Percentiles rank a stretch among this genome's conserved stretches.
Conservation (phyloP, 768 basidiomycete species). For the Russula virescens region DNA sequence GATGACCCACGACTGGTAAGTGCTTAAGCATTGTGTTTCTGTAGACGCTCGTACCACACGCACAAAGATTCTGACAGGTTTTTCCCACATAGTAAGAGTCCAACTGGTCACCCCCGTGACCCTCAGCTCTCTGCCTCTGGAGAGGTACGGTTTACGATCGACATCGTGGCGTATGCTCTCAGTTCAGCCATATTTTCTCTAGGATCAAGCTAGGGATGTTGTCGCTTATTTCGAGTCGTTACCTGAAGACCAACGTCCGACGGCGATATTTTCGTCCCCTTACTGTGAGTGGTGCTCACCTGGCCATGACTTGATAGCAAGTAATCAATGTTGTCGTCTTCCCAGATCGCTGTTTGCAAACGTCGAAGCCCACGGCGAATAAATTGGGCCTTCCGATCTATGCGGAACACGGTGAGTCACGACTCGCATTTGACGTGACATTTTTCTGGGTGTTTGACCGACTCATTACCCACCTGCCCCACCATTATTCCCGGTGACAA, state of each 20-base stretch:
- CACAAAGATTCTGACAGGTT: background rate
- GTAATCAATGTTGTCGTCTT: background rate
- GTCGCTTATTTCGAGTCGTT: conserved; percentile 58
- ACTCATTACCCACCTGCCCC: background rate
- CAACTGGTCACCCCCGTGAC: conserved; percentile 65
- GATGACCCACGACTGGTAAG: conserved; percentile 60
- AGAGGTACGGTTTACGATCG: conserved; percentile 38
- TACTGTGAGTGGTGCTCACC: conserved; percentile 49
- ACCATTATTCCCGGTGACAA: background rate
- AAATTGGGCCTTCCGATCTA: conserved; percentile 64
- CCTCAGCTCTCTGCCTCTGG: conserved; percentile 69
- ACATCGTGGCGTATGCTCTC: background rate
- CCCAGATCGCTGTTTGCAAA: conserved; percentile 81
- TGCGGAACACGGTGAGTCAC: conserved; percentile 64
- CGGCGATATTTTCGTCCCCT: conserved; percentile 78
- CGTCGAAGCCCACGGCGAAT: conserved; percentile 55
- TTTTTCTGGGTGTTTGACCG: background rate
- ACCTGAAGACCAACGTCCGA: conserved; percentile 62
- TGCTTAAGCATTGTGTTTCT: background rate
- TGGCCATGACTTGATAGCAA: background rate
- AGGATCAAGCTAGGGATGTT: conserved; percentile 72
- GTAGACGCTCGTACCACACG: background rate
- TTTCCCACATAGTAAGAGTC: conserved; percentile 45
- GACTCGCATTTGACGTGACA: background rate
- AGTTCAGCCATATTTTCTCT: background rate